Evolutionary conservation across 805 yeast genomes (phyloP).

Genomic region (Wilhelminamyces savonicus): DNA sequence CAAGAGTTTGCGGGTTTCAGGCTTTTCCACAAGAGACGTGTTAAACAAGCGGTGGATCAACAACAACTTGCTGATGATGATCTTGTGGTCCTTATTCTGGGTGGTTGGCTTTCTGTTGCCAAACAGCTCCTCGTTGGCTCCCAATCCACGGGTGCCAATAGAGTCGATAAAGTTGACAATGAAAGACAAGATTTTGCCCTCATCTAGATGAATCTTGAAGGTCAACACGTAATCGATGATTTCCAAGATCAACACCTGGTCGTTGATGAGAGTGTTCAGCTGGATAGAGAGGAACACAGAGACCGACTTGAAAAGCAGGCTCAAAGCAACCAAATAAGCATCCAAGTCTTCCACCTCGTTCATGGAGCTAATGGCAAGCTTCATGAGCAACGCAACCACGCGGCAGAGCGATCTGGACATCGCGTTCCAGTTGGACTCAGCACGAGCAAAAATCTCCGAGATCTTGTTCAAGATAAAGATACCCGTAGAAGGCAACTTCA

Average conservation of each 20-base stretch:
- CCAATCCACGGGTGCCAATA: conserved; percentile 52
- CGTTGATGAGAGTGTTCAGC: conserved; percentile 44
- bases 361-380: conserved; percentile 25
- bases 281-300: conserved; percentile 42
- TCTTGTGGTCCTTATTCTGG: conserved; percentile 46
- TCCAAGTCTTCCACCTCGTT: conserved; percentile 12
- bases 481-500: conserved; percentile 45
- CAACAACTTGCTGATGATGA: conserved; percentile 52
- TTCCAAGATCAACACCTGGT: conserved; percentile 60
- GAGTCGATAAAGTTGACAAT: conserved; percentile 44
- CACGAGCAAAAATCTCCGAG: conserved; percentile 41
- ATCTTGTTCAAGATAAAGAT: conserved; percentile 41
- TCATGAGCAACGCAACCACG: conserved; percentile 45
- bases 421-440: conserved; percentile 53
- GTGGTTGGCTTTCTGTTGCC: conserved; percentile 9
- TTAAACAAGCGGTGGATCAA: conserved; percentile 52
- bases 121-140: conserved; percentile 30
- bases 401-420: conserved; percentile 62
- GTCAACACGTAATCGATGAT: conserved; percentile 50
- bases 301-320: conserved; percentile 32
- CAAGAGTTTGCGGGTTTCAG: conserved; percentile 29
- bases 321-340: conserved; percentile 22
- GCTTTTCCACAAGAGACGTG: conserved; percentile 25
- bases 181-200: conserved; percentile 32
- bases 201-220: conserved; percentile 33